phyloP scores from a whole-genome alignment of 2,329 filamentous ascomycete genomes.

The Nemania sp. region DNA sequence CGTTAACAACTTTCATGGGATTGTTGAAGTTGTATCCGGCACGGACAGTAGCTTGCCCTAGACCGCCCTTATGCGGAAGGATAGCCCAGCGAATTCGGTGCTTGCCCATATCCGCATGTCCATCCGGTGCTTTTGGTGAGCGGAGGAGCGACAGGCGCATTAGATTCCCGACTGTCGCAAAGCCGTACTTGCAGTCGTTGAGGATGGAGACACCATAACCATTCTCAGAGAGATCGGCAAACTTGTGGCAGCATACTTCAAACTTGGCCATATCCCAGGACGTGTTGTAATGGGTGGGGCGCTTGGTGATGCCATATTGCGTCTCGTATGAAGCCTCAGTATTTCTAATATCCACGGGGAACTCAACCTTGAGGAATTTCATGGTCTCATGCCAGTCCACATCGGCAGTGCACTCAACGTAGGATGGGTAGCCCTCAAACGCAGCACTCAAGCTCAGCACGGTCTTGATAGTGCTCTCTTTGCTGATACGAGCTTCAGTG shows the following conservation, averaged over 20 bases:
- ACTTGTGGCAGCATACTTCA: slow-evolving; percentile 94
- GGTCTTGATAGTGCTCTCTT: slow-evolving; percentile 82
- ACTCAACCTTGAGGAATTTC: slow-evolving; percentile 98
- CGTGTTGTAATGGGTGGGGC: slow-evolving; percentile 98
- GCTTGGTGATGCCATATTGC: slow-evolving; percentile 83
- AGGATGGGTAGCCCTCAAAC: slow-evolving; percentile 65
- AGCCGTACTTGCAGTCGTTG: slow-evolving; percentile 96
- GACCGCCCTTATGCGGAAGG: slow-evolving; percentile 75
- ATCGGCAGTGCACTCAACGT: slow-evolving; percentile 77
- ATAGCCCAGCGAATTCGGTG: slow-evolving; percentile 91
- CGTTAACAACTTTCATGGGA: slow-evolving; percentile 63
- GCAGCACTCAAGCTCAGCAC: slow-evolving; percentile 78
- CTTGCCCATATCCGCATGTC: slow-evolving; percentile 88
- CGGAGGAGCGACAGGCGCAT: slow-evolving; percentile 89
- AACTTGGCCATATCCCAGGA: slow-evolving; percentile 98
- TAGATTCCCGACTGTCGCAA: slow-evolving; percentile 82
- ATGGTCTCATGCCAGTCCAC: slow-evolving; percentile 98
- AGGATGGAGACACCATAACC: slow-evolving; percentile 90
- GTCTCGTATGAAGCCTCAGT: slow-evolving; percentile 95
- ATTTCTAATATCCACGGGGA: slow-evolving; percentile 88
- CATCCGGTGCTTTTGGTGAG: slow-evolving; percentile 89
- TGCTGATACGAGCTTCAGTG: slow-evolving; percentile 85
- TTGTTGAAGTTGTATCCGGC: slow-evolving; percentile 91
- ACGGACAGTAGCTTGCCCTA: slow-evolving; percentile 74
- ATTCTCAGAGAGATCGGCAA: slow-evolving; percentile 85